A percentile compares a stretch with the other conserved stretches of the same genome.
These are phyloP conservation scores for Tephrocybe sp. DNA, from an alignment of 768 basidiomycete species.

Conservation along the genomic window DNA sequence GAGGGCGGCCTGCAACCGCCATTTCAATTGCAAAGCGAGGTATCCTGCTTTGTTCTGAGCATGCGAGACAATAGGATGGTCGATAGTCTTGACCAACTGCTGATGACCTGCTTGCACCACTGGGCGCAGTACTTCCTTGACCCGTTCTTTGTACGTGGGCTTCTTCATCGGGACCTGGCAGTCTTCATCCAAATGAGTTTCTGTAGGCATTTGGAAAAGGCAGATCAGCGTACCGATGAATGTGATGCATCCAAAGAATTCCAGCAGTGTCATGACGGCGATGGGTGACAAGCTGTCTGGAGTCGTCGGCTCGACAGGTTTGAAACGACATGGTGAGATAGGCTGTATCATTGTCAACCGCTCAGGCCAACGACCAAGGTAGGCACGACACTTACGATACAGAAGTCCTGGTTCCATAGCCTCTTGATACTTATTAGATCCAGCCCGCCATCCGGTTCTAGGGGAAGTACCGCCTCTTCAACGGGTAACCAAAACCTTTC, in stretches of 20 bases:
- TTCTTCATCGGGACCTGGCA: not conserved
- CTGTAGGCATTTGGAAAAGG: not conserved
- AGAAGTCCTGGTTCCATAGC: constrained; percentile 19
- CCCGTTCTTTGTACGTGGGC: not conserved
- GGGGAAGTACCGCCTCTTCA: constrained; percentile 16
- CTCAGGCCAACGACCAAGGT: too few relatives aligned
- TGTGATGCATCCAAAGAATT: constrained; percentile 15
- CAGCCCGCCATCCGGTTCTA: constrained; percentile 18
- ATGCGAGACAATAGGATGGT: not conserved
- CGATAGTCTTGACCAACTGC: not conserved
- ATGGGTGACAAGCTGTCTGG: constrained; percentile 16
- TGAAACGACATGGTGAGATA: constrained; percentile 17
- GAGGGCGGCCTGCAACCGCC: constrained; percentile 5
- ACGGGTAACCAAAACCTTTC: constrained; percentile 8
- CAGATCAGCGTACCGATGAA: constrained; percentile 14
- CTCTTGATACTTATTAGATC: constrained; percentile 15
- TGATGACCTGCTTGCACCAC: not conserved
- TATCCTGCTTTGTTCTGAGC: constrained; percentile 5
- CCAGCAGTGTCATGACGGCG: constrained; percentile 11
- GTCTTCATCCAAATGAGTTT: not conserved
- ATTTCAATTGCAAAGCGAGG: constrained; percentile 1
- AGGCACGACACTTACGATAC: constrained; percentile 7
- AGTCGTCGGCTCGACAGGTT: constrained; percentile 11
- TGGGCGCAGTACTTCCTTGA: not conserved
- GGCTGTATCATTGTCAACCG: constrained; percentile 9